Percentiles rank a stretch among this genome's conserved stretches.
These are phyloP conservation scores for Bacterosira constricta DNA, from an alignment of 108 stramenopile genomes.

Conservation along the genomic window DNA sequence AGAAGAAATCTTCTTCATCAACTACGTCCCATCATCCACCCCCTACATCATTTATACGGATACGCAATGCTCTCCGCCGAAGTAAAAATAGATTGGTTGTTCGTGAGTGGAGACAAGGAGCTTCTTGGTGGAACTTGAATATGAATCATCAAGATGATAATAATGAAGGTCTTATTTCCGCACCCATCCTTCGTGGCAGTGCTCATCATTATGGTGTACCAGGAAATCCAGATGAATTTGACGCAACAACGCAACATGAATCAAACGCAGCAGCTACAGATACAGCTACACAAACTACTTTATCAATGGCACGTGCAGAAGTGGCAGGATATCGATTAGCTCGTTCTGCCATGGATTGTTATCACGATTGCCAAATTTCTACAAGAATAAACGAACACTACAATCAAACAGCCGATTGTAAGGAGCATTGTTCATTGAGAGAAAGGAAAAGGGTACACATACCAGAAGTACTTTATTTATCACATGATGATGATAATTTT, in stretches of 20 bases:
- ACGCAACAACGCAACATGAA: not conserved
- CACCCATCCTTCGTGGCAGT: not conserved
- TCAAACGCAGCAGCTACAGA: not conserved
- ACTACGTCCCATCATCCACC: not conserved
- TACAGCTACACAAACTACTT: not conserved
- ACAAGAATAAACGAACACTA: not conserved
- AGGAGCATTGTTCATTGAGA: not conserved
- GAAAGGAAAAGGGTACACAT: not conserved
- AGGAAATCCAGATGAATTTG: too few relatives aligned
- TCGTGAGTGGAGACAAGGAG: conserved; percentile 71
- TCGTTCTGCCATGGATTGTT: conserved; percentile 36
- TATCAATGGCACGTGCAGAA: conserved; percentile 63
- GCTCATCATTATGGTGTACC: too few relatives aligned
- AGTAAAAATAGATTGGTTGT: conserved; percentile 53
- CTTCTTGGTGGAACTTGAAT: conserved; percentile 86
- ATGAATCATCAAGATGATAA: conserved; percentile 35
- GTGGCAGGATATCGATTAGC: conserved; percentile 70
- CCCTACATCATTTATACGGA: conserved; percentile 1
- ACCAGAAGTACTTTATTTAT: conserved; percentile 51
- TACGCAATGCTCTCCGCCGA: conserved; percentile 14
- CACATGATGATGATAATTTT: conserved; percentile 21
- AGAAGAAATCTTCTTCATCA: not conserved
- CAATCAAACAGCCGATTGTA: not conserved
- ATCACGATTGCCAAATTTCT: not conserved
- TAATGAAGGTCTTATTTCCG: not conserved